A percentile compares a stretch with the other conserved stretches of the same genome.
These are phyloP conservation scores for Waitea zeae DNA, from an alignment of 1,284 basidiomycete genomes.

Conservation along the genomic window DNA sequence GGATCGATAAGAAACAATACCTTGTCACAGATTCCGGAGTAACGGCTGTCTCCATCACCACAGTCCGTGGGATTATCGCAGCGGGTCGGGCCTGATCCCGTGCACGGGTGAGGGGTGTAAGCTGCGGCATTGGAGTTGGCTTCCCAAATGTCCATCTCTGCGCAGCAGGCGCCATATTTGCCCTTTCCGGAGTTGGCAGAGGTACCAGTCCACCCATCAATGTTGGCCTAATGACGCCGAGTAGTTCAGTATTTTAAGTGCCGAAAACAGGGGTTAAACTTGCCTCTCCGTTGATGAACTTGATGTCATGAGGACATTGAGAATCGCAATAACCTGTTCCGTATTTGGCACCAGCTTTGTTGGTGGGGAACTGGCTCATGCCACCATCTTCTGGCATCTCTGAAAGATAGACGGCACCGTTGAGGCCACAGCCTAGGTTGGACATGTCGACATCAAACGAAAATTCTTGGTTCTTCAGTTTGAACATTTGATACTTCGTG, in stretches of 20 bases:
- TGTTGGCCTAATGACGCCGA: conserved; percentile 26
- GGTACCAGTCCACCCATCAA: conserved; percentile 21
- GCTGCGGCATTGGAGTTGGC: conserved; percentile 30
- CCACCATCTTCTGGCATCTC: conserved; percentile 24
- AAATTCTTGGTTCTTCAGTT: conserved; percentile 35
- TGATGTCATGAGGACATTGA: conserved; percentile 30
- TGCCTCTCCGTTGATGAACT: conserved; percentile 32
- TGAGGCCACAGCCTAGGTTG: conserved; percentile 34
- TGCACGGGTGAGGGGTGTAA: conserved; percentile 29
- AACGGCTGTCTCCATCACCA: conserved; percentile 18
- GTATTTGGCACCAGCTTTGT: conserved; percentile 34
- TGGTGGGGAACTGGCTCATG: conserved; percentile 16
- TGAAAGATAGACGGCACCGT: conserved; percentile 27
- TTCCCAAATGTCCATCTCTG: conserved; percentile 41
- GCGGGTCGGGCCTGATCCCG: conserved; percentile 22
- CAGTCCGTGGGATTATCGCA: no score
- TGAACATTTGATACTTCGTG: conserved; percentile 30
- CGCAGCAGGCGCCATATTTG: conserved; percentile 28
- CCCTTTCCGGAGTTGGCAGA: conserved; percentile 26
- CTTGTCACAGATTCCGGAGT: conserved; percentile 30
- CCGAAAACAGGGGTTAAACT: no score
- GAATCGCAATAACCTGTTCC: conserved; percentile 37
- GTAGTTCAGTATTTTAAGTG: conserved; percentile 4
- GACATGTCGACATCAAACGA: conserved; percentile 40
- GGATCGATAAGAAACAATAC: no score